Percentiles rank a stretch among this genome's conserved stretches.
Conservation (phyloP, 768 basidiomycete species). For the Tulasnella sp. region DNA sequence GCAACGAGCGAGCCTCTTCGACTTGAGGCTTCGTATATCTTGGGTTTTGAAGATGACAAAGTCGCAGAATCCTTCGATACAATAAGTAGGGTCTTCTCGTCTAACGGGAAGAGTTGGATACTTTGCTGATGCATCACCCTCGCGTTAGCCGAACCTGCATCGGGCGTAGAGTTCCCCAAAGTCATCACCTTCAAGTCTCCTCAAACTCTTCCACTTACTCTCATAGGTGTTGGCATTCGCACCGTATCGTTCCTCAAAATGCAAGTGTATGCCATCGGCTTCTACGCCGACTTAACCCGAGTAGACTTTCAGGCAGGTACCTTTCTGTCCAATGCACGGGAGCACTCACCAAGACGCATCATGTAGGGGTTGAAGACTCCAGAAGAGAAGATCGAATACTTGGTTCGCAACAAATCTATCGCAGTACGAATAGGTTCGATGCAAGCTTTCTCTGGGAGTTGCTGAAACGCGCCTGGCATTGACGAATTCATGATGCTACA, state of each 20-base stretch:
- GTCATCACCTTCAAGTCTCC: slow-evolving; percentile 19
- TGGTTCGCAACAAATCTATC: slow-evolving; percentile 15
- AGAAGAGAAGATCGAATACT: slow-evolving; percentile 17
- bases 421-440: slow-evolving; percentile 20
- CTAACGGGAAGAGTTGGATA: neutral
- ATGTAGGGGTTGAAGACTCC: neutral
- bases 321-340: neutral
- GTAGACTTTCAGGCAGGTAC: neutral
- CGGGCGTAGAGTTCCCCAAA: slow-evolving; percentile 17
- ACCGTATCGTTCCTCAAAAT: slow-evolving; percentile 24
- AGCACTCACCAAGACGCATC: neutral
- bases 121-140: neutral
- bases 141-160: slow-evolving; percentile 10
- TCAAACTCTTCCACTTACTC: slow-evolving; percentile 19
- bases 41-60: slow-evolving; percentile 11
- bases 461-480: neutral
- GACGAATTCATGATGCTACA: neutral
- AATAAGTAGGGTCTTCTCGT: neutral
- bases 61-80: slow-evolving; percentile 15
- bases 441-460: neutral
- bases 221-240: slow-evolving; percentile 18
- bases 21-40: neutral
- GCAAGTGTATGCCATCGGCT: slow-evolving; percentile 22
- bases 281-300: slow-evolving; percentile 16
- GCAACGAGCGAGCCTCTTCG: neutral